Conservation (phyloP, 2,329 filamentous ascomycete genomes). For the Epichloe baconii region DNA sequence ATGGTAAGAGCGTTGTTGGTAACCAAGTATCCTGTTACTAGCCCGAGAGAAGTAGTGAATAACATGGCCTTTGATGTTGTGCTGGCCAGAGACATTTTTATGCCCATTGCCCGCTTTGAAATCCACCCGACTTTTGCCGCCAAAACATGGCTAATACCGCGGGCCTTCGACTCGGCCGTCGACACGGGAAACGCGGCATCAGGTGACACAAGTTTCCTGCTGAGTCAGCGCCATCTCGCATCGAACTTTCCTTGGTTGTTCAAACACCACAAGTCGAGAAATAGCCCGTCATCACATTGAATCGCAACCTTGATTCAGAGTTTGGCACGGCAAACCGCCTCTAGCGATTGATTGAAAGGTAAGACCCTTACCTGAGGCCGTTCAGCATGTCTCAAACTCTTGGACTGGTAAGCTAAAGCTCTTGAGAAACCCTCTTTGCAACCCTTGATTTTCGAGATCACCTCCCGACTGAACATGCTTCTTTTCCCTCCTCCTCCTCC, state of each 20-base stretch:
- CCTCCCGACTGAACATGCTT: not conserved
- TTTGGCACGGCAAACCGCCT: not conserved
- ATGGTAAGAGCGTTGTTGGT: slow-evolving; percentile 13
- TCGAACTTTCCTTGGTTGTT: not conserved
- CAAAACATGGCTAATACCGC: not conserved
- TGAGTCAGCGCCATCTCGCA: slow-evolving; percentile 1
- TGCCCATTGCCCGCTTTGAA: slow-evolving; percentile 19
- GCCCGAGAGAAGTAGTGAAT: slow-evolving; percentile 16
- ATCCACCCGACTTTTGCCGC: slow-evolving; percentile 10
- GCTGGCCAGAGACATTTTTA: slow-evolving; percentile 16
- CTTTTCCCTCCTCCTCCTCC: not conserved
- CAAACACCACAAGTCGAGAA: not conserved
- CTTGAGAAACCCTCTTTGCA: not conserved
- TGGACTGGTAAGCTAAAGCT: slow-evolving; percentile 45
- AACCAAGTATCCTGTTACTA: slow-evolving; percentile 17
- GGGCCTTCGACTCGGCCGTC: not conserved
- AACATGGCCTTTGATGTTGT: slow-evolving; percentile 12
- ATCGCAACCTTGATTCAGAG: not conserved
- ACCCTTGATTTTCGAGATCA: not conserved
- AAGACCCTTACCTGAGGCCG: slow-evolving; percentile 10
- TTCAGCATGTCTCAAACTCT: slow-evolving; percentile 64
- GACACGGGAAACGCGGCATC: not conserved
- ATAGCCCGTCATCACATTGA: not conserved
- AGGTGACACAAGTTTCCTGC: slow-evolving; percentile 1
- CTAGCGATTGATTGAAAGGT: slow-evolving; percentile 1